Evolutionary conservation across 176 grass and related monocot genomes (phyloP).

Genomic region (Oryza brachyantha): DNA sequence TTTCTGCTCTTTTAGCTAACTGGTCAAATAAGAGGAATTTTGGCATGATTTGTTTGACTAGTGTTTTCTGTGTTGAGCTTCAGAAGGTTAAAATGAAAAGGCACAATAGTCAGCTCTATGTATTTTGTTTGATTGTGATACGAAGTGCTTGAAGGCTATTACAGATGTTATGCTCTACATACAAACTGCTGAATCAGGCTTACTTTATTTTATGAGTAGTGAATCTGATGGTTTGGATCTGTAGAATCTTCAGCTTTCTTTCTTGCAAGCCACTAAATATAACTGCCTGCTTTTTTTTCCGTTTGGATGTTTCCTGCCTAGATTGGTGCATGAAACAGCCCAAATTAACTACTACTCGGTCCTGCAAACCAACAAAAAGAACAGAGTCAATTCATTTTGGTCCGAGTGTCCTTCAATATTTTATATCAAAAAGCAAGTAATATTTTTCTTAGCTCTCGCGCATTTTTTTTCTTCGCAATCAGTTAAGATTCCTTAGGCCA

Average conservation of each 20-base stretch:
- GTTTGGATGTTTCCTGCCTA: slow-evolving; percentile 7
- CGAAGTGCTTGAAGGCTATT: background rate
- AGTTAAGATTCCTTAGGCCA: background rate
- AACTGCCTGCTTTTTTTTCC: background rate
- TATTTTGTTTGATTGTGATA: background rate
- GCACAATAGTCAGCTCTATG: background rate
- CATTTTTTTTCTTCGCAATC: background rate
- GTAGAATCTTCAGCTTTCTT: slow-evolving; percentile 18
- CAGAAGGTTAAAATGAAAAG: background rate
- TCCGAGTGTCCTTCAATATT: background rate
- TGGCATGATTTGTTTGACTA: background rate
- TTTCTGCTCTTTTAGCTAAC: background rate
- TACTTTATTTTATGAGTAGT: background rate
- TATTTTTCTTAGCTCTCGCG: background rate
- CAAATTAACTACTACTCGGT: background rate
- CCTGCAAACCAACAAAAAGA: background rate
- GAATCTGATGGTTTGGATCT: background rate
- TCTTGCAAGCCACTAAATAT: background rate
- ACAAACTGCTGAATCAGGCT: background rate
- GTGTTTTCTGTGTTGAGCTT: background rate
- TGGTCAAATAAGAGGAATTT: background rate
- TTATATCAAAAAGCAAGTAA: background rate
- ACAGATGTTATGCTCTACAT: background rate
- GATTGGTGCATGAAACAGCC: background rate
- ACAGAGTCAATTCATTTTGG: background rate